A percentile compares a stretch with the other conserved stretches of the same genome.
phyloP scores from a whole-genome alignment of 163 green algal species.

The Trebouxia gelatinosa region DNA sequence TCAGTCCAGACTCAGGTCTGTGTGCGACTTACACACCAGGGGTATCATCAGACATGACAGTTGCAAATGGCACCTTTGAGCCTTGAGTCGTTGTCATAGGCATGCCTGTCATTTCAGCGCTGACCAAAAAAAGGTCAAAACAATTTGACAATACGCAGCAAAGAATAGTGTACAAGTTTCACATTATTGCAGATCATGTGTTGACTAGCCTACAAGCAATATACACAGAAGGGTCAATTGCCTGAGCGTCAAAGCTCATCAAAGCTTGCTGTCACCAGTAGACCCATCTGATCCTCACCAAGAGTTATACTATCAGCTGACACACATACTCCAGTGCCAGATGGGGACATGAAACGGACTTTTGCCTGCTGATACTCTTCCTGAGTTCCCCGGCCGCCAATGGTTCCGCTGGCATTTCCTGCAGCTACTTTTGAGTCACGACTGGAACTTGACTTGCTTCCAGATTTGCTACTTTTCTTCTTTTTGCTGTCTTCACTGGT shows the following conservation, averaged over 20 bases:
- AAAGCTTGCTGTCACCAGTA: constrained; percentile 26
- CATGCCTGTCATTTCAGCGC: too few relatives aligned
- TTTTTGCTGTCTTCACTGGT: background rate
- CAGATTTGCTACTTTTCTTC: background rate
- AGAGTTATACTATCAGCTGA: constrained; percentile 15
- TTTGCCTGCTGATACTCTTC: constrained; percentile 25
- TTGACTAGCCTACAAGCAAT: too few relatives aligned
- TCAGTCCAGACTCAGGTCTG: too few relatives aligned
- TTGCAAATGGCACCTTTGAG: too few relatives aligned
- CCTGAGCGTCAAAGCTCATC: constrained; percentile 26
- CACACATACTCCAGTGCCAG: constrained; percentile 5
- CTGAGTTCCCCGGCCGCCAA: constrained; percentile 5
- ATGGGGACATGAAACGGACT: background rate
- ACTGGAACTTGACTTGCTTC: background rate
- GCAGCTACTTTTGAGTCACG: background rate
- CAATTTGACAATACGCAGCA: too few relatives aligned
- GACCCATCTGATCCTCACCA: constrained; percentile 21
- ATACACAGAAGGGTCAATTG: too few relatives aligned
- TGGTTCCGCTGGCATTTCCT: background rate
- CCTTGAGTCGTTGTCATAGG: too few relatives aligned
- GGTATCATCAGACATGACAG: too few relatives aligned
- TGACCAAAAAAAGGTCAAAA: too few relatives aligned
- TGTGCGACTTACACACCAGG: too few relatives aligned
- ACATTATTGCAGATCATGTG: too few relatives aligned
- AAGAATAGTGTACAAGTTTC: too few relatives aligned